A percentile compares a stretch with the other conserved stretches of the same genome.
These are phyloP conservation scores for Boletus vermiculosoides DNA, from an alignment of 768 basidiomycete species.

Conservation along the genomic window DNA sequence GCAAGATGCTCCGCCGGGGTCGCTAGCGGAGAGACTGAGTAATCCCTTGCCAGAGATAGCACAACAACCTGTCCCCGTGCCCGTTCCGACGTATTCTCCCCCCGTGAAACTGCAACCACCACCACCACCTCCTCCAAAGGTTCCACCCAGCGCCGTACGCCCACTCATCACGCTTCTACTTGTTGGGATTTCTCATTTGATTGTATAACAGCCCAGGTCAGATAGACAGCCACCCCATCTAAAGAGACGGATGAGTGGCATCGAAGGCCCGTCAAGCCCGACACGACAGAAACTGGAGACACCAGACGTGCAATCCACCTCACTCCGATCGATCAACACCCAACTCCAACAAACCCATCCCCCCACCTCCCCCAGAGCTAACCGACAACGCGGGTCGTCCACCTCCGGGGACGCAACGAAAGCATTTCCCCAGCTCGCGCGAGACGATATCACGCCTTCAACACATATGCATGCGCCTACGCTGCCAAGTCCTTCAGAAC, in stretches of 20 bases:
- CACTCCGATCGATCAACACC: neutral
- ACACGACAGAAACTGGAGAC: constrained; percentile 15
- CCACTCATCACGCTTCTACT: neutral
- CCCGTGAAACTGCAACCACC: neutral
- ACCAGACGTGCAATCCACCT: neutral
- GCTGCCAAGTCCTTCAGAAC: neutral
- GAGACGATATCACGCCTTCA: neutral
- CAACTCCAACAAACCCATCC: neutral
- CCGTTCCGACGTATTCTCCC: neutral
- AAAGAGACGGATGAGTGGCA: constrained; percentile 14
- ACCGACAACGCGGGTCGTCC: neutral
- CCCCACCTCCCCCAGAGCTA: constrained; percentile 1
- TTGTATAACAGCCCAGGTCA: constrained; percentile 12
- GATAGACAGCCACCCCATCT: constrained; percentile 9
- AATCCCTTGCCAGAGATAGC: neutral
- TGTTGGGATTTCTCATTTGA: neutral
- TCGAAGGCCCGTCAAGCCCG: constrained; percentile 1
- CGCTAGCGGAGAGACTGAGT: neutral
- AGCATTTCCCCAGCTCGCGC: neutral
- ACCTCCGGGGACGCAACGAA: neutral
- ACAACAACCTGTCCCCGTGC: neutral
- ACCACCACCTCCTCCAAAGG: neutral
- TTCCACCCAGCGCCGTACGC: constrained; percentile 15
- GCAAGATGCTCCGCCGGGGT: constrained; percentile 1
- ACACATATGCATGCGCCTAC: neutral